Evolutionary conservation across 257 asterid genomes (phyloP).

Genomic region (Nicotiana knightiana): DNA sequence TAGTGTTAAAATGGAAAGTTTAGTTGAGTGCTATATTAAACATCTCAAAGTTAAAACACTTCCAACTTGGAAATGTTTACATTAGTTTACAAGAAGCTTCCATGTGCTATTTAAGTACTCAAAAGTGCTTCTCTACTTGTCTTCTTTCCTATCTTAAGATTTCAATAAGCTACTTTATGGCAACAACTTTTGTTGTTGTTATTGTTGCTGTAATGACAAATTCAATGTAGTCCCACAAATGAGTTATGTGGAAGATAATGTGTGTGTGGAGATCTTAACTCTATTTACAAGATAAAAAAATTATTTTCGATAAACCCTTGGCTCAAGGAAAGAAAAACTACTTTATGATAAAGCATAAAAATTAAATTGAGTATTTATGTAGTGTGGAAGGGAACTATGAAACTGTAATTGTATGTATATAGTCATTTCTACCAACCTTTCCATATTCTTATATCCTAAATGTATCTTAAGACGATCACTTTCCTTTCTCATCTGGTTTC

Average conservation of each 20-base stretch:
- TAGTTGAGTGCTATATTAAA: neutral
- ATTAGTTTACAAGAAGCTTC: neutral
- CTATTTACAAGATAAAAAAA: too few species aligned
- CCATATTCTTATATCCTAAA: too few species aligned
- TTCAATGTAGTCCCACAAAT: too few species aligned
- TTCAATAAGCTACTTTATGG: neutral
- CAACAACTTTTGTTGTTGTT: too few species aligned
- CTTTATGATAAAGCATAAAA: neutral
- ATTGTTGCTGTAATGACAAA: too few species aligned
- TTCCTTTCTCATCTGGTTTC: neutral
- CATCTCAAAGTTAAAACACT: too few species aligned
- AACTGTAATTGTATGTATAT: neutral
- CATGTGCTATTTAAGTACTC: neutral
- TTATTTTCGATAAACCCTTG: rapidly evolving
- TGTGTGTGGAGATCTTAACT: too few species aligned
- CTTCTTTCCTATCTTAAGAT: neutral
- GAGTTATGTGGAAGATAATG: too few species aligned
- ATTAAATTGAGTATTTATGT: neutral
- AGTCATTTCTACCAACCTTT: neutral
- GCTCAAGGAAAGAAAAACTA: too few species aligned
- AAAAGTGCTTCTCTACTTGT: neutral
- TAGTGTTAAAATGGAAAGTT: neutral
- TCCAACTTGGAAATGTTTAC: neutral
- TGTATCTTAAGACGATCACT: neutral
- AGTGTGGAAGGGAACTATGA: neutral